Evolutionary conservation across 148 eudicot species (phyloP).

Genomic region (Diospyros lotus): DNA sequence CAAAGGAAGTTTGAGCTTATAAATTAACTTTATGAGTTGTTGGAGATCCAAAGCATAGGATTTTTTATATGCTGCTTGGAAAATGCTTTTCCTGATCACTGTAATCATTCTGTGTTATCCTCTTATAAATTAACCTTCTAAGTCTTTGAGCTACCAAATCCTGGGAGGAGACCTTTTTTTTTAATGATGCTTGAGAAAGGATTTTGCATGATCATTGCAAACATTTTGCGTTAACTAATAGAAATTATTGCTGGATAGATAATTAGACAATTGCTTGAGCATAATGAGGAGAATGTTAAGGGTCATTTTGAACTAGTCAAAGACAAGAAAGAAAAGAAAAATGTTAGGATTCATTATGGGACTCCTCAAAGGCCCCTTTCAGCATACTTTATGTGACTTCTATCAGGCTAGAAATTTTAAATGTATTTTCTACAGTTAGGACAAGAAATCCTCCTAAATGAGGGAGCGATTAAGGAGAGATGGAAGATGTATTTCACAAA

Average conservation of each 20-base stretch:
- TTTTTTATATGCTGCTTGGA: neutral
- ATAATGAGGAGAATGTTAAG: neutral
- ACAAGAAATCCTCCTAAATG: neutral
- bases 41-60: neutral
- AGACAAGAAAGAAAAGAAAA: neutral
- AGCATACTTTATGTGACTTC: neutral
- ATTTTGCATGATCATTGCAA: neutral
- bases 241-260: neutral
- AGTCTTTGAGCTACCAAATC: neutral
- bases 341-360: neutral
- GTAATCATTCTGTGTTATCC: neutral
- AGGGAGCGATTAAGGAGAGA: no score
- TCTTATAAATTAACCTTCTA: no score
- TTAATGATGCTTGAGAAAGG: neutral
- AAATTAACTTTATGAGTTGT: no score
- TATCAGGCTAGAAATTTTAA: neutral
- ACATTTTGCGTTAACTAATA: neutral
- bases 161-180: no score
- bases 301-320: neutral
- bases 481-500: no score
- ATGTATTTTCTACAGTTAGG: neutral
- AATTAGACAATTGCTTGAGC: neutral
- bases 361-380: neutral
- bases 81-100: neutral
- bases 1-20: no score